Conservation (phyloP, 441 rosid genomes). For the Mallotus japonicus region DNA sequence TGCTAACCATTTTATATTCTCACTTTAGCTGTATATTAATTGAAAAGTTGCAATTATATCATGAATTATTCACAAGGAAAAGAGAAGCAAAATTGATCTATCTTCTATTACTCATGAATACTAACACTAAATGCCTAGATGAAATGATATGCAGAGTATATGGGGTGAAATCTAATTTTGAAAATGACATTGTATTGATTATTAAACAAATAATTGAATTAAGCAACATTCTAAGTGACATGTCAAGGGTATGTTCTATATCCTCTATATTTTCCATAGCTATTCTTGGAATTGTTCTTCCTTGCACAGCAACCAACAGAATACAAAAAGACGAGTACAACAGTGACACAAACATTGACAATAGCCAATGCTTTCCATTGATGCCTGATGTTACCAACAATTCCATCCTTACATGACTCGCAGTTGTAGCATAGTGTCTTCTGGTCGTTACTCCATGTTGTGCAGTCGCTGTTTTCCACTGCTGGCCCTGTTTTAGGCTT, state of each 20-base stretch:
- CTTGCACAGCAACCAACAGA: constrained; percentile 50
- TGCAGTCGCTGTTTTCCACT: constrained; percentile 36
- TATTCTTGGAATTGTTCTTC: constrained; percentile 27
- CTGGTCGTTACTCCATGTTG: constrained; percentile 51
- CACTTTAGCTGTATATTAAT: no score
- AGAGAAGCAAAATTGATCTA: no score
- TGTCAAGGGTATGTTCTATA: constrained; percentile 36
- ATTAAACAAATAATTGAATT: no score
- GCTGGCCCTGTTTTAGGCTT: constrained; percentile 13
- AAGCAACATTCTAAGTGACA: no score
- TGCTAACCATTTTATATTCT: no score
- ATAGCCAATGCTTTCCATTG: constrained; percentile 51
- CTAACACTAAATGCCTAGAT: no score
- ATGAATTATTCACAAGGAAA: no score
- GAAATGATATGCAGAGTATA: no score
- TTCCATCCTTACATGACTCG: constrained; percentile 53
- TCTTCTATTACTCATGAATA: no score
- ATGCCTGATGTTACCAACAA: constrained; percentile 38
- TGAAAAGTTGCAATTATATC: no score
- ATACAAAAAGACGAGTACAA: constrained; percentile 43
- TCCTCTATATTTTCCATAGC: constrained; percentile 29
- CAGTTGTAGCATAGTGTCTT: constrained; percentile 45
- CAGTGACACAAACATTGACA: constrained; percentile 31
- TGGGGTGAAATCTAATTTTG: no score
- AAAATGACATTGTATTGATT: no score